Evolutionary conservation across 176 grass and related monocot species (phyloP).

Genomic region (Chloris gayana): DNA sequence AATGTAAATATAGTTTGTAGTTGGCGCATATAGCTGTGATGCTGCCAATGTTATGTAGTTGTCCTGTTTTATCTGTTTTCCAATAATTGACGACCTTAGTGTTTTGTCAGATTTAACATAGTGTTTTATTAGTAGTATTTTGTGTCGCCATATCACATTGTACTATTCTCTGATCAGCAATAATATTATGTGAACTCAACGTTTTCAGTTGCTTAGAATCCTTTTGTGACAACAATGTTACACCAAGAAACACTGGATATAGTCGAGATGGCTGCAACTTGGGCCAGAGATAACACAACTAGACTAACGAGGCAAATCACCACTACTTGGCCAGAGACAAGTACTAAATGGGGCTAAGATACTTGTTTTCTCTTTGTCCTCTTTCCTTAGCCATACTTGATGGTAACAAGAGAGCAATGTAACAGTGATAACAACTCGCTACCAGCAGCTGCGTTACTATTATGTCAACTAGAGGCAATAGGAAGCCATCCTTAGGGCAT

Average conservation of each 20-base stretch:
- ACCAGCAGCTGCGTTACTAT: too few species aligned
- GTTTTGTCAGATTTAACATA: constrained; percentile 37
- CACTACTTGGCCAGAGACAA: too few species aligned
- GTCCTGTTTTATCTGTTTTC: constrained; percentile 29
- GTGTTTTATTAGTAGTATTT: constrained; percentile 17
- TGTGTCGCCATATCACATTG: not conserved
- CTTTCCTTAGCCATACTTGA: too few species aligned
- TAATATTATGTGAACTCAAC: not conserved
- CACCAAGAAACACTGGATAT: not conserved
- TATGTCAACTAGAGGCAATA: too few species aligned
- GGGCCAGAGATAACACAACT: not conserved
- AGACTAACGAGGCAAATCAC: too few species aligned
- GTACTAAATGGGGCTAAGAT: too few species aligned
- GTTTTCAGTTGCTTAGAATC: not conserved
- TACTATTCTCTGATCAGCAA: not conserved
- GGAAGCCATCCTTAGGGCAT: too few species aligned
- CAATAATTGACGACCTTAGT: constrained; percentile 44
- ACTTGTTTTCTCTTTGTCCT: too few species aligned
- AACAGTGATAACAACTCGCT: too few species aligned
- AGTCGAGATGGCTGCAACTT: too few species aligned
- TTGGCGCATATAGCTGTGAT: constrained; percentile 42
- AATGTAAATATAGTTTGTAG: constrained; percentile 68
- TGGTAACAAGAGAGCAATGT: too few species aligned
- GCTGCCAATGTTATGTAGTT: constrained; percentile 42
- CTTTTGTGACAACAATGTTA: not conserved